These are phyloP conservation scores for Botrytis porri DNA, from an alignment of 2,329 filamentous ascomycete genomes.

Conservation along the genomic window DNA sequence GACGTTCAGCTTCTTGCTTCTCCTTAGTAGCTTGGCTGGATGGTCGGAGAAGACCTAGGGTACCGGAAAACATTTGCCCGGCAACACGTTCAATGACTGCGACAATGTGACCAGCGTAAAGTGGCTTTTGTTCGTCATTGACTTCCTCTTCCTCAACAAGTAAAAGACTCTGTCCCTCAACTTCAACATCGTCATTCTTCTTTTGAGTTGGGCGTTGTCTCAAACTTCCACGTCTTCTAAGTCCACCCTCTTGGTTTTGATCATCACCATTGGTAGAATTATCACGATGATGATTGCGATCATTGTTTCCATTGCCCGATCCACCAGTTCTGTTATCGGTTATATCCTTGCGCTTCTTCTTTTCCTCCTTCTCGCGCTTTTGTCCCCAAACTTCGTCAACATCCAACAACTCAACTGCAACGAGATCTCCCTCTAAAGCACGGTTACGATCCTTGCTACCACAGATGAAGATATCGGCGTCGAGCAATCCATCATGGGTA, in stretches of 20 bases:
- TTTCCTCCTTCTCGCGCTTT: conserved; percentile 99
- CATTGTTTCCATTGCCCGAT: conserved; percentile 69
- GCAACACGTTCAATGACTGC: conserved; percentile 96
- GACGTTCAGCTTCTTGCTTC: conserved; percentile 96
- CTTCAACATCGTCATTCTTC: conserved; percentile 99
- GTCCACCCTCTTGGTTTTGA: conserved; percentile 63
- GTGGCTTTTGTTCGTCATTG: conserved; percentile 94
- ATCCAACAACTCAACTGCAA: conserved; percentile 92
- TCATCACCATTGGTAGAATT: conserved; percentile 63
- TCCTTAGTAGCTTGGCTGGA: conserved; percentile 99
- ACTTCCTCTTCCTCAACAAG: conserved; percentile 98
- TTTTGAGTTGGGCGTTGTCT: conserved; percentile 97
- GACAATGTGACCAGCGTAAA: conserved; percentile 95
- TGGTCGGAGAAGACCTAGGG: conserved; percentile 86
- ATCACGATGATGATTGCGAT: conserved; percentile 46
- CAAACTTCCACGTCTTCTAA: conserved; percentile 88
- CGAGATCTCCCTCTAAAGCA: conserved; percentile 91
- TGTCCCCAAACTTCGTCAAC: conserved; percentile 98
- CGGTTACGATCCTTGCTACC: conserved; percentile 98
- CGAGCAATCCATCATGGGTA: conserved; percentile 78
- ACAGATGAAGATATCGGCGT: conserved; percentile 99
- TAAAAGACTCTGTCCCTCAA: conserved; percentile 93
- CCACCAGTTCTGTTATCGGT: conserved; percentile 82
- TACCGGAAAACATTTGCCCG: conserved; percentile 98
- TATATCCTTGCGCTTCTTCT: conserved; percentile 99